Conservation (phyloP, 2,329 filamentous ascomycete species). For the Coniella vitis region DNA sequence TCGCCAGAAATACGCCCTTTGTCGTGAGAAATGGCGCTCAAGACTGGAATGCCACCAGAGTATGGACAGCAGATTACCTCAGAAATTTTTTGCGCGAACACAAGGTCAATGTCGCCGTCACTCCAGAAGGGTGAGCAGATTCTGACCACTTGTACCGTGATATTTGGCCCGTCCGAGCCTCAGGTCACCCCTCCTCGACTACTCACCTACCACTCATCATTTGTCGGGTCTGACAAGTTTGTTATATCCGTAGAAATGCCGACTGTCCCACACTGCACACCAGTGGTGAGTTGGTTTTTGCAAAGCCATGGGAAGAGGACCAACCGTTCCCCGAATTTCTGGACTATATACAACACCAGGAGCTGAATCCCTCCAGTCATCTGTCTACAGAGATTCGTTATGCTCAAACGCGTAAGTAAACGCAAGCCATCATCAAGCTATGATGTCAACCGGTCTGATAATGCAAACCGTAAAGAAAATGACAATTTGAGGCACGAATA, state of each 20-base stretch:
- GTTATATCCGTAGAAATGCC: slow-evolving; percentile 31
- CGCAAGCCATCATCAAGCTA: background rate
- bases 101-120: slow-evolving; percentile 68
- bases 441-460: background rate
- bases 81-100: slow-evolving; percentile 45
- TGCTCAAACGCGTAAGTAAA: slow-evolving; percentile 61
- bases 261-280: slow-evolving; percentile 43
- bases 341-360: slow-evolving; percentile 52
- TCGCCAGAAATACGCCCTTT: slow-evolving; percentile 68
- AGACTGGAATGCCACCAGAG: slow-evolving; percentile 54
- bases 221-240: background rate
- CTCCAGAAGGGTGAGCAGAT: slow-evolving; percentile 56
- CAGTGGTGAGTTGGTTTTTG: slow-evolving; percentile 44
- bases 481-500: slow-evolving; percentile 77
- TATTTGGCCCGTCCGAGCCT: background rate
- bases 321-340: slow-evolving; percentile 59
- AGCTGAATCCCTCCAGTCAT: slow-evolving; percentile 31
- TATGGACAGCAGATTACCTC: slow-evolving; percentile 59
- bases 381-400: slow-evolving; percentile 51
- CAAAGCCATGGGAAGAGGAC: slow-evolving; percentile 64
- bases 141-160: background rate
- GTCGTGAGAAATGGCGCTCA: slow-evolving; percentile 57
- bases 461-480: slow-evolving; percentile 50
- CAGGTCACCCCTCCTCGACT: background rate
- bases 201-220: too few relatives aligned